Evolutionary conservation across 495 filamentous ascomycete species (phyloP).

Genomic region (Cercophora newfieldiana): DNA sequence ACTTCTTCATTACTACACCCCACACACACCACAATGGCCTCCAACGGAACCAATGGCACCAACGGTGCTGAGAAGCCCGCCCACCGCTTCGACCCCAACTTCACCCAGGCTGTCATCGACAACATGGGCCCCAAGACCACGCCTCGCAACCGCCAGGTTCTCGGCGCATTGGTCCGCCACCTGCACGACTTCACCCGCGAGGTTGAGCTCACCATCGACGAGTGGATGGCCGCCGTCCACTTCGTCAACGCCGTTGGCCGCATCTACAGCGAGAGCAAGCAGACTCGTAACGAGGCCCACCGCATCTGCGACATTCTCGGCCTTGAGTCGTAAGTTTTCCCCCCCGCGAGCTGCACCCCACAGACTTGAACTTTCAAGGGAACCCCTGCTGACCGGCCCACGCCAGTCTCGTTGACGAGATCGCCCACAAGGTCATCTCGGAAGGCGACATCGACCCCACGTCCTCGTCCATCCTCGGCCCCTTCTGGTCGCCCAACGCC

Average conservation of each 20-base stretch:
- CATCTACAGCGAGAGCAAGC: slow-evolving; percentile 54
- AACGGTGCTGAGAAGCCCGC: slow-evolving; percentile 24
- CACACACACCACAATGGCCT: slow-evolving; percentile 27
- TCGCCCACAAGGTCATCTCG: slow-evolving; percentile 76
- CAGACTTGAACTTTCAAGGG: background rate
- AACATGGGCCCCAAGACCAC: slow-evolving; percentile 73
- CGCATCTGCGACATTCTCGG: slow-evolving; percentile 77
- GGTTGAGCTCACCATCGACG: slow-evolving; percentile 74
- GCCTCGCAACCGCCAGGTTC: slow-evolving; percentile 64
- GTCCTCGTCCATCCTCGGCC: slow-evolving; percentile 79
- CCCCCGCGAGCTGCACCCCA: background rate
- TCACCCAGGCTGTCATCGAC: slow-evolving; percentile 73
- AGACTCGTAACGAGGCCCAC: slow-evolving; percentile 73
- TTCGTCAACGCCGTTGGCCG: slow-evolving; percentile 56
- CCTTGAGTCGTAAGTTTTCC: slow-evolving; percentile 68
- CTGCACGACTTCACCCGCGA: slow-evolving; percentile 84
- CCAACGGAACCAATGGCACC: slow-evolving; percentile 26
- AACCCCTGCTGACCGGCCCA: slow-evolving; percentile 3
- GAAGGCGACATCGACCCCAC: slow-evolving; percentile 71
- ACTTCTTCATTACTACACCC: background rate
- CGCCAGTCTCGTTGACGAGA: slow-evolving; percentile 75
- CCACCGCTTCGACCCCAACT: slow-evolving; percentile 68
- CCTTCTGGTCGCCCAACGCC: slow-evolving; percentile 84
- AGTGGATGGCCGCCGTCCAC: slow-evolving; percentile 77
- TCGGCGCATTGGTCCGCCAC: slow-evolving; percentile 68